phyloP scores from a whole-genome alignment of 495 filamentous ascomycete genomes.

The Neurospora intermedia region DNA sequence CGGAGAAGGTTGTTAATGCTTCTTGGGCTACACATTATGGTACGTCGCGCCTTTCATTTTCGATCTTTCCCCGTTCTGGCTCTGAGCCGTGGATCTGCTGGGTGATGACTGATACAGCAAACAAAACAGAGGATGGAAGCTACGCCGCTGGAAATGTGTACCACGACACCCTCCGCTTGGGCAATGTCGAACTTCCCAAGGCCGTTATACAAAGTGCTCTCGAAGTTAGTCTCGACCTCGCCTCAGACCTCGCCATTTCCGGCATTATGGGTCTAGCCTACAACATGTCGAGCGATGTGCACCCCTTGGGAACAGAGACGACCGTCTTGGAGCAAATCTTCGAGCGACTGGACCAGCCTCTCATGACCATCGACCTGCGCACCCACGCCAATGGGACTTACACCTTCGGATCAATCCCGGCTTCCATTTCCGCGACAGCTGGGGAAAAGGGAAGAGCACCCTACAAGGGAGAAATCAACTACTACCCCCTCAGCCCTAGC shows the following conservation, averaged over 20 bases:
- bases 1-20: slow-evolving; percentile 34
- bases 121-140: slow-evolving; percentile 14
- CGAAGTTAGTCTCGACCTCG: slow-evolving; percentile 19
- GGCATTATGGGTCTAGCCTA: slow-evolving; percentile 28
- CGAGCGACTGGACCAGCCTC: slow-evolving; percentile 31
- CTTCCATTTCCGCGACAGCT: not conserved
- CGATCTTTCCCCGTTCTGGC: not conserved
- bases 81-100: not conserved
- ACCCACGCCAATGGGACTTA: slow-evolving; percentile 57
- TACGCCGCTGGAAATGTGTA: slow-evolving; percentile 27
- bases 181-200: slow-evolving; percentile 41
- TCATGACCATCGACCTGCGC: slow-evolving; percentile 63
- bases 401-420: slow-evolving; percentile 59
- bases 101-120: not conserved
- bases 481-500: slow-evolving; percentile 49
- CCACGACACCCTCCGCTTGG: slow-evolving; percentile 26
- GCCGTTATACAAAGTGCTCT: slow-evolving; percentile 43
- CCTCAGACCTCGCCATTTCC: slow-evolving; percentile 15
- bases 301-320: slow-evolving; percentile 35
- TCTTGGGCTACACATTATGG: slow-evolving; percentile 64
- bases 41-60: slow-evolving; percentile 26
- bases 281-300: slow-evolving; percentile 27
- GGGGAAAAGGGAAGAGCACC: slow-evolving; percentile 22
- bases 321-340: slow-evolving; percentile 58
- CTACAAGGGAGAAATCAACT: slow-evolving; percentile 42